Evolutionary conservation across 768 basidiomycete genomes (phyloP).

Genomic region (Udeniomyces megalosporus): DNA sequence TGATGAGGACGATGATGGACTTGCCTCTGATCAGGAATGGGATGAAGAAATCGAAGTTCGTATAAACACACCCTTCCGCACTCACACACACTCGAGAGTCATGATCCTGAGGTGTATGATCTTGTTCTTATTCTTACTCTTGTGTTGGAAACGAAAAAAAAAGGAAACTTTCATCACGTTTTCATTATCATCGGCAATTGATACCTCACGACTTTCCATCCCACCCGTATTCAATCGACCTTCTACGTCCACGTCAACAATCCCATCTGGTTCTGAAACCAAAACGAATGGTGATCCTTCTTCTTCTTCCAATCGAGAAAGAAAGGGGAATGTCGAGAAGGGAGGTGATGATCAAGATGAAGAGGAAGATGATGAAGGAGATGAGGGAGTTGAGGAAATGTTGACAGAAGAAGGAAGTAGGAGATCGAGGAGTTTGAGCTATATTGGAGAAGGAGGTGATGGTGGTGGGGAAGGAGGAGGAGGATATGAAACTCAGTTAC

Average conservation of each 20-base stretch:
- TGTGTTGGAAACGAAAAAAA: not conserved
- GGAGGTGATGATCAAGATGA: no score
- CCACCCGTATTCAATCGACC: not conserved
- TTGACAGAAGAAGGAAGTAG: no score
- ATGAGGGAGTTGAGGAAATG: no score
- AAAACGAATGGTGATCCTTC: not conserved
- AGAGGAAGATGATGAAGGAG: no score
- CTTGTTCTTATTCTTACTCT: not conserved
- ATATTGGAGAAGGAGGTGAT: no score
- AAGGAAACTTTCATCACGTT: constrained; percentile 11
- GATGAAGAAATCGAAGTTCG: constrained; percentile 13
- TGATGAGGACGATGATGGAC: not conserved
- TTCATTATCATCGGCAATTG: not conserved
- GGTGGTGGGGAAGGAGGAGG: no score
- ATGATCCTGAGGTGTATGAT: not conserved
- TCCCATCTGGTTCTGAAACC: not conserved
- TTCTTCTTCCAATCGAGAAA: not conserved
- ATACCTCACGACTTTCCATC: not conserved
- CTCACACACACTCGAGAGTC: not conserved
- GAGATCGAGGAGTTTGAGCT: no score
- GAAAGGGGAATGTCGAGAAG: no score
- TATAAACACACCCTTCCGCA: not conserved
- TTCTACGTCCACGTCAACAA: not conserved
- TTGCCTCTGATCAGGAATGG: constrained; percentile 15
- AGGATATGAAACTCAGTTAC: no score